Conservation (phyloP, 2,329 filamentous ascomycete genomes). For the Sporothrix inflata region DNA sequence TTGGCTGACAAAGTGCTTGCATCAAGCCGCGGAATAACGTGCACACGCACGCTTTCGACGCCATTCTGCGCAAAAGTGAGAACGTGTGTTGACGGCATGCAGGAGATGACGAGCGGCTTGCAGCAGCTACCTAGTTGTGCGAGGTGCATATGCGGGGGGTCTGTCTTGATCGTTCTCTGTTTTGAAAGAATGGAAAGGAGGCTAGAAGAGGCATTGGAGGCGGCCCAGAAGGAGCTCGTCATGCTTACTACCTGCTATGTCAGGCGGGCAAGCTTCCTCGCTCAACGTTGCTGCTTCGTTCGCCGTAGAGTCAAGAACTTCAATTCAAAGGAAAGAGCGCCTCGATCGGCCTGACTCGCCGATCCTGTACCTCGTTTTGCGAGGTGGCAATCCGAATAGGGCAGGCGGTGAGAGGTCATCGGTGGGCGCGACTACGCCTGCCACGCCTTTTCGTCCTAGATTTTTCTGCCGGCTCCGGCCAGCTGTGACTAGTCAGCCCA, state of each 20-base stretch:
- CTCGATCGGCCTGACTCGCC: slow-evolving; percentile 26
- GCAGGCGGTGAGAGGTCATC: slow-evolving; percentile 15
- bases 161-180: too few species aligned
- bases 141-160: neutral
- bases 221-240: neutral
- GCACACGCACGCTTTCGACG: neutral
- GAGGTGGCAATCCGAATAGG: slow-evolving; percentile 13
- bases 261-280: neutral
- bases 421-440: neutral
- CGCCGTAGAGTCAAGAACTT: slow-evolving; percentile 1
- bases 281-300: neutral
- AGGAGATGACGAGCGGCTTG: neutral
- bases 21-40: neutral
- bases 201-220: neutral
- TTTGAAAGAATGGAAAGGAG: neutral
- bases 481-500: slow-evolving; percentile 18
- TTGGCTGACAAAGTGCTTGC: neutral
- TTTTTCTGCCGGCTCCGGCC: slow-evolving; percentile 6
- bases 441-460: neutral
- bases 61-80: neutral
- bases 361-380: slow-evolving; percentile 22
- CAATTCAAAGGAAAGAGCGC: neutral
- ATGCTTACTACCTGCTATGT: neutral
- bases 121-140: neutral
- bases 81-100: neutral